These are phyloP conservation scores for Thelonectria blattea DNA, from an alignment of 2,329 filamentous ascomycete genomes.

Conservation along the genomic window DNA sequence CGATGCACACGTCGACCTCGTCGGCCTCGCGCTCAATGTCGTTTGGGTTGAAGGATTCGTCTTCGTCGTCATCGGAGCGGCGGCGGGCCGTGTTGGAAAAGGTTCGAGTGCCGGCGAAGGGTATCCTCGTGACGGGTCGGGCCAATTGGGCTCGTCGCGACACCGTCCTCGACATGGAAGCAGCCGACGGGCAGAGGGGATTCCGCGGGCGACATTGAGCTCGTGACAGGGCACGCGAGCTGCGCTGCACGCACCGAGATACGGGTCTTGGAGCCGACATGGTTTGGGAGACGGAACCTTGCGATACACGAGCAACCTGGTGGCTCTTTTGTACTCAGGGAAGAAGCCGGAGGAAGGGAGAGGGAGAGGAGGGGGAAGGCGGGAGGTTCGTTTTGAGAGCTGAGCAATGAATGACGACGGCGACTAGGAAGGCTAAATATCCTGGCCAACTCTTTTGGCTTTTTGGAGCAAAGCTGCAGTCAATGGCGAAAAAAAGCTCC, in stretches of 20 bases:
- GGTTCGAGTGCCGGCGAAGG: constrained; percentile 36
- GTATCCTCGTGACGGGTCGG: constrained; percentile 28
- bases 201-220: constrained; percentile 38
- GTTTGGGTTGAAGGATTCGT: constrained; percentile 67
- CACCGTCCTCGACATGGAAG: constrained; percentile 23
- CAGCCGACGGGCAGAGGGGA: constrained; percentile 32
- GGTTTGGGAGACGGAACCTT: constrained; percentile 18
- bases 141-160: constrained; percentile 22
- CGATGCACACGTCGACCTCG: constrained; percentile 94
- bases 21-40: constrained; percentile 86
- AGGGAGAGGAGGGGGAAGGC: constrained; percentile 1
- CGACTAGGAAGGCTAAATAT: constrained; percentile 12
- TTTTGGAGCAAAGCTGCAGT: background rate
- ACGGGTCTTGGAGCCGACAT: constrained; percentile 48
- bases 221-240: constrained; percentile 42
- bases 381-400: background rate
- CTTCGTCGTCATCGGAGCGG: constrained; percentile 36
- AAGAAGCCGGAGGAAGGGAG: background rate
- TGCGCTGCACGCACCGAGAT: constrained; percentile 48
- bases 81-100: constrained; percentile 46
- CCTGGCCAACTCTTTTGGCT: background rate
- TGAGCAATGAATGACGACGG: background rate
- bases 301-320: constrained; percentile 11
- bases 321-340: background rate
- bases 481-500: constrained; percentile 26